phyloP scores from a whole-genome alignment of 2,329 filamentous ascomycete genomes.

The Trichoderma atrobrunneum region DNA sequence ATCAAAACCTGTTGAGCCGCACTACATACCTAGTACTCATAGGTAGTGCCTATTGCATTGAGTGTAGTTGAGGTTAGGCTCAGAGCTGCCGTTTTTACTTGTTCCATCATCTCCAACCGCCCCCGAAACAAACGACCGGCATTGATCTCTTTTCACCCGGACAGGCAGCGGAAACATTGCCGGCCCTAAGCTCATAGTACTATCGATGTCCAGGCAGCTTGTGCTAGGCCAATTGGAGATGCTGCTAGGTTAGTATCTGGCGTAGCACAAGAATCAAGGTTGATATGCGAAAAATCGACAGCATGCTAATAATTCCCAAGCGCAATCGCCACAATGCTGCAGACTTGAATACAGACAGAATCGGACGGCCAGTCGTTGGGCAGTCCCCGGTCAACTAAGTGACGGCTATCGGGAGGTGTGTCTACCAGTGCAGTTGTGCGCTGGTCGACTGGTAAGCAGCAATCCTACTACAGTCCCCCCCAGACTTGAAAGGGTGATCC shows the following conservation, averaged over 20 bases:
- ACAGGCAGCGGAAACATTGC: background rate
- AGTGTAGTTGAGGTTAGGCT: background rate
- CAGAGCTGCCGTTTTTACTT: background rate
- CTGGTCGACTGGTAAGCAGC: background rate
- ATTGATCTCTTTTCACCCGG: background rate
- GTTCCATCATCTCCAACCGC: background rate
- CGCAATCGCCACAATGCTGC: background rate
- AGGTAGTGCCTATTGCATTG: no score
- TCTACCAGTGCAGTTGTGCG: background rate
- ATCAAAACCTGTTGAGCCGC: no score
- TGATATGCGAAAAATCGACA: background rate
- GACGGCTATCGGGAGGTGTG: background rate
- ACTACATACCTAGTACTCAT: no score
- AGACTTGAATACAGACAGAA: background rate
- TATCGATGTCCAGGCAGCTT: background rate
- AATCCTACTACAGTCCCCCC: background rate
- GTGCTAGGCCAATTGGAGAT: background rate
- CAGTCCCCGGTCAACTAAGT: background rate
- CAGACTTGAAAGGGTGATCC: background rate
- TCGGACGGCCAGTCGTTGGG: background rate
- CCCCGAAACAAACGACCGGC: background rate
- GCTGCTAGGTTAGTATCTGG: background rate
- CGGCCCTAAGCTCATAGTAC: background rate
- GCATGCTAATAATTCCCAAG: background rate
- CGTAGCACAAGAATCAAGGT: background rate